Evolutionary conservation across 192 early-diverging fungal species (phyloP).

Genomic region (Backusella luteola): DNA sequence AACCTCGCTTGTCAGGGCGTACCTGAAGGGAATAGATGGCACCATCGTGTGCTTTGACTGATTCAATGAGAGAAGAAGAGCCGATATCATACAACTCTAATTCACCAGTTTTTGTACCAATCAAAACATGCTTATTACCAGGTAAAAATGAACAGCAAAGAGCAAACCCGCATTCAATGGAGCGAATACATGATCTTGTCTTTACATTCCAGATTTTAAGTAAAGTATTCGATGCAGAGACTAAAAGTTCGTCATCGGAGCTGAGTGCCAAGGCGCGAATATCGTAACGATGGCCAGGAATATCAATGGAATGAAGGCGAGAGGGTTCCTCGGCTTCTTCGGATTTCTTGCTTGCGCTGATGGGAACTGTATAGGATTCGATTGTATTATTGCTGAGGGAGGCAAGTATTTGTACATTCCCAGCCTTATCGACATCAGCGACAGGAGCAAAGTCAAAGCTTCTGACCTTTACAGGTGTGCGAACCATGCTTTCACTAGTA

Average conservation of each 20-base stretch:
- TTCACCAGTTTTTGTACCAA: conserved; percentile 93
- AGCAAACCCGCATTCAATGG: conserved; percentile 89
- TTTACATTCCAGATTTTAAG: conserved; percentile 92
- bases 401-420: conserved; percentile 54
- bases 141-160: conserved; percentile 93
- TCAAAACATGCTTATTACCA: conserved; percentile 80
- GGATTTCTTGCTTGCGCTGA: conserved; percentile 55
- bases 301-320: conserved; percentile 69
- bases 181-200: conserved; percentile 81
- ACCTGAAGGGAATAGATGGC: conserved; percentile 86
- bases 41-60: conserved; percentile 89
- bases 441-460: conserved; percentile 74
- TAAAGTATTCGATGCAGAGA: conserved; percentile 79
- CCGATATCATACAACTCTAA: conserved; percentile 91
- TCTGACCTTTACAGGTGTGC: conserved; percentile 75
- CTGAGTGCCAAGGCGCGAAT: conserved; percentile 88
- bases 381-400: conserved; percentile 82
- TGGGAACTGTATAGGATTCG: conserved; percentile 73
- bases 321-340: conserved; percentile 70
- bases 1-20: conserved; percentile 81
- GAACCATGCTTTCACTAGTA: conserved; percentile 65
- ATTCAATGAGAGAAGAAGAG: conserved; percentile 78
- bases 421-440: conserved; percentile 47
- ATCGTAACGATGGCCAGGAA: conserved; percentile 89
- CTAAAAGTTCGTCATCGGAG: conserved; percentile 83